Evolutionary conservation across 1,284 basidiomycete species (phyloP), one percentile per base, ranked within the genome.

Genomic region (Neolentinus lepideus): DNA sequence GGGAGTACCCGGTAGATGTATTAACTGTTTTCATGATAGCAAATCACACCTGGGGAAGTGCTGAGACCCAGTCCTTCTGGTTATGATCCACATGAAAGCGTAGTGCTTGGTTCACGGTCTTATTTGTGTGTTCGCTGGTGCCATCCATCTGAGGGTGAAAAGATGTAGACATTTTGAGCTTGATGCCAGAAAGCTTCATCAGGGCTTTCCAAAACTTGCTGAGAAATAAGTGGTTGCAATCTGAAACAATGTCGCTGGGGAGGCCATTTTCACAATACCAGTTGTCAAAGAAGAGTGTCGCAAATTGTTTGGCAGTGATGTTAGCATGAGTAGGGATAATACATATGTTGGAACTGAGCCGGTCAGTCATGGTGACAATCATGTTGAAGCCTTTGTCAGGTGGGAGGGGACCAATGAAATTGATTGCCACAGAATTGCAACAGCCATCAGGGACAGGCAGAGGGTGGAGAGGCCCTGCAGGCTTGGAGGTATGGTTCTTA

Each of bases 221-320:
- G 0, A 73, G 73, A 58, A 79, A 80, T 3, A 73, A 58, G 0
- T 66, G 60, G 55, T 79, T 74, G 2, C 72, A 61, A 56, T 79
- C 71, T 24, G 68, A 70, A 3, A 78, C 61, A 31, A 82, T 76
- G 0, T 59, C 57, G 6, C 60, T 57, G 0, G 69, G 76, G 1
- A 78, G 53, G 0, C 76, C 73, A 58, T 76, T 70, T 19, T 73
- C 64, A 54, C 73, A 73, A 57, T 68, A 72, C 70, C 71, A 73
- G 19, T 71, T 38, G 56, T 69, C 54, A 35, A 75, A 71, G 22
- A 72, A 66, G 0, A 71, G 29, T 0, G 53, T 38, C 1, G 69
- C 69, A 6, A 71, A 55, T 3, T 71, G 63, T 19, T 68, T 57
- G 24, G 73, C 71, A 1, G 68, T 62, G 0, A 67, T 35, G 31